A percentile compares a stretch with the other conserved stretches of the same genome.
phyloP scores from a whole-genome alignment of 1,139 yeast genomes.

The Nakaseomyces glabratus region DNA sequence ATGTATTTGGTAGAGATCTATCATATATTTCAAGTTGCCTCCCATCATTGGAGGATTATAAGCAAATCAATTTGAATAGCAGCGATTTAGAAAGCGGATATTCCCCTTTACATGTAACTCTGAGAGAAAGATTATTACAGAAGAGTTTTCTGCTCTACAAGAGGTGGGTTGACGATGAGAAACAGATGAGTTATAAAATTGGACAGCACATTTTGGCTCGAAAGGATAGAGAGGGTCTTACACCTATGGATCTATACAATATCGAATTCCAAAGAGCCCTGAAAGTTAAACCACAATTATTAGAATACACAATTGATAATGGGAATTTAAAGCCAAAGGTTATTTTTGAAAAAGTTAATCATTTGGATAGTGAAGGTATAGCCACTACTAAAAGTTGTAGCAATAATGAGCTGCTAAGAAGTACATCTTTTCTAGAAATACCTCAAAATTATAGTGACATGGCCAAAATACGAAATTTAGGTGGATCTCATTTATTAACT shows the following conservation, averaged over 20 bases:
- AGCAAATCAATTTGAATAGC: constrained; percentile 38
- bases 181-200: constrained; percentile 39
- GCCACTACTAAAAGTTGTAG: constrained; percentile 12
- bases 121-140: constrained; percentile 21
- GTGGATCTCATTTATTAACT: constrained; percentile 31
- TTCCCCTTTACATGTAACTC: constrained; percentile 56
- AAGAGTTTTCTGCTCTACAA: constrained; percentile 42
- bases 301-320: constrained; percentile 18
- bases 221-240: constrained; percentile 58
- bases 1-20: constrained; percentile 65
- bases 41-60: constrained; percentile 43
- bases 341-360: not conserved
- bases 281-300: constrained; percentile 16
- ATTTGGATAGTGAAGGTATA: constrained; percentile 11
- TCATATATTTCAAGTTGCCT: constrained; percentile 45
- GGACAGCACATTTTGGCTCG: constrained; percentile 36
- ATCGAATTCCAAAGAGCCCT: constrained; percentile 14
- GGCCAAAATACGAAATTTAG: constrained; percentile 11
- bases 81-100: constrained; percentile 74
- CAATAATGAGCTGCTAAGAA: constrained; percentile 4
- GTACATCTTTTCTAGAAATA: constrained; percentile 13
- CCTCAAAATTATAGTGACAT: constrained; percentile 8
- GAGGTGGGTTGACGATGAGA: constrained; percentile 39
- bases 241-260: constrained; percentile 49
- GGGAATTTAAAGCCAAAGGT: constrained; percentile 4